Base-by-base conservation (phyloP, 768 basidiomycete genomes). In the Rhizopogon vinicolor region DNA sequence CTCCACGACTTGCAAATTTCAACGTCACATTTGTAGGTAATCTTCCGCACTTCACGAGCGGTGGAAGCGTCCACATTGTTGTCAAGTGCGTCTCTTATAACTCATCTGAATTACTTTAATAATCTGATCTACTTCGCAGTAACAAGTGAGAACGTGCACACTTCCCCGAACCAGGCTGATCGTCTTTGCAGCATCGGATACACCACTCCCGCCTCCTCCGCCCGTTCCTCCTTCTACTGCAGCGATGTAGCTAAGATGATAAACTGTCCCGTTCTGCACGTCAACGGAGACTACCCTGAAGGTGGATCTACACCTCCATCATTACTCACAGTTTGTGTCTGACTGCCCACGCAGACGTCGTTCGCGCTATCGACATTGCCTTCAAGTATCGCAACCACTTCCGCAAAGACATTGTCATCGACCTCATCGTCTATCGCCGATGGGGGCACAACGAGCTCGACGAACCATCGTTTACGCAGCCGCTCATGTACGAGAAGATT, bases 381-480 rank as follows among this genome's bases (percentile, higher is more conserved):
- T 91, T 96, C 74, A 80, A 83, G 59, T 96, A 94, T 64, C 75
- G 93, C 48, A 84, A 91, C 63, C 76, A 89, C 68, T 96, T 96
- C 78, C 81, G 90, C 57, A 93, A 92, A 78, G 93, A 95, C 65
- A 85, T 93, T 57, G 88, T 95, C 53, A 81, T 97, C 14, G 93
- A 97, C 70, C 69, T 96, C 40, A 78, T 97, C 62, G 91, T 93
- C 2, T 96, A 96, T 65, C 82, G 93, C 25, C 80, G 92, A 64
- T 91, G 89, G 87, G 83, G 92, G 2, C 93, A 94, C 67, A 95
- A 95, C 62, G 93, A 94, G 68, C 78, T 93, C 31, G 91, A 94
- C 63, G 80, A 93, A 51, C 91, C 91, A 0, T 83, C 84, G 14
- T 89, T 93, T 67, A 96, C 94, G 0, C 88, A 87, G 56, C 93